phyloP scores from a whole-genome alignment of 2,329 filamentous ascomycete genomes.

The Verticillium longisporum region DNA sequence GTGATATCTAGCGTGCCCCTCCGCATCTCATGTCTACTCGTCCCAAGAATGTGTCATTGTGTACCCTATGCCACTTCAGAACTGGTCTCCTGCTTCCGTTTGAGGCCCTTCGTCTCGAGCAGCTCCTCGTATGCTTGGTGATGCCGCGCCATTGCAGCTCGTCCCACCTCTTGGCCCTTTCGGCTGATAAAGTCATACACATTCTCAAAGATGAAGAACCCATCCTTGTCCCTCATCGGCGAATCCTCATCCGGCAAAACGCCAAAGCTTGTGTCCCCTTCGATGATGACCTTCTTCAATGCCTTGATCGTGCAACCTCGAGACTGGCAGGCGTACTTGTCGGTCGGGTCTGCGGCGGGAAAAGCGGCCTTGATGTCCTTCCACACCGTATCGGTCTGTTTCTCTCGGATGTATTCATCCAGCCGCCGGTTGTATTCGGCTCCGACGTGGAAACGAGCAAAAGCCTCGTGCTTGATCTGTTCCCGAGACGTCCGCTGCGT shows the following conservation, averaged over 20 bases:
- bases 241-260: slow-evolving; percentile 15
- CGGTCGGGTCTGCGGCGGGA: slow-evolving; percentile 12
- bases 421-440: slow-evolving; percentile 36
- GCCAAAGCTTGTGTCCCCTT: slow-evolving; percentile 32
- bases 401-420: slow-evolving; percentile 30
- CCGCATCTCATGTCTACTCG: no score
- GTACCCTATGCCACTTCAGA: background rate
- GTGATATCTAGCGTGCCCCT: no score
- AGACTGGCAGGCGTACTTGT: slow-evolving; percentile 15
- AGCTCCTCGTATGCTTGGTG: background rate
- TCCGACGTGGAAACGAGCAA: slow-evolving; percentile 40
- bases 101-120: background rate
- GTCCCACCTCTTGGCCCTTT: slow-evolving; percentile 29
- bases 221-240: slow-evolving; percentile 25
- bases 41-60: no score
- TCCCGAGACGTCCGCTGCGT: slow-evolving; percentile 26
- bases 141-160: slow-evolving; percentile 22
- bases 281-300: slow-evolving; percentile 43
- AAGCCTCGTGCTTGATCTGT: slow-evolving; percentile 43
- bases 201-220: slow-evolving; percentile 34
- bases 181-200: slow-evolving; percentile 33
- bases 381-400: slow-evolving; percentile 30
- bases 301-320: slow-evolving; percentile 30
- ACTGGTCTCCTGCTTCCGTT: background rate
- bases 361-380: slow-evolving; percentile 29